phyloP scores from a whole-genome alignment of 1,284 basidiomycete genomes.

The Puccinia triticina region DNA sequence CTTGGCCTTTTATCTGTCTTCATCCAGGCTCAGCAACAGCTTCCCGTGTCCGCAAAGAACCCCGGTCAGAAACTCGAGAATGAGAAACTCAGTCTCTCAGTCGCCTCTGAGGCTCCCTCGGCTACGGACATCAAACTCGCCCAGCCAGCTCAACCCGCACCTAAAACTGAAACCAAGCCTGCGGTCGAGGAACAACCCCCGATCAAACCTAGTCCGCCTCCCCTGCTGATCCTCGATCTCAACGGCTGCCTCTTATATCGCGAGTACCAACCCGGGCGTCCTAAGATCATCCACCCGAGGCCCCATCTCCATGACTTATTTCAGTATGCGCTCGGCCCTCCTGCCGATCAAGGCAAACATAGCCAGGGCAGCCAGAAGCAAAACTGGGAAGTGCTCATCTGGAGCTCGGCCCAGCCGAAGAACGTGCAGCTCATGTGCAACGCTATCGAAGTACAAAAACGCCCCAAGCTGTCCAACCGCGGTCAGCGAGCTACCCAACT shows the following conservation, averaged over 20 bases:
- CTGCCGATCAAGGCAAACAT: not conserved
- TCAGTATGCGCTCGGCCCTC: constrained; percentile 16
- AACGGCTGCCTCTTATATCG: constrained; percentile 31
- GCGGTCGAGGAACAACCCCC: not conserved
- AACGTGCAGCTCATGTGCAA: constrained; percentile 69
- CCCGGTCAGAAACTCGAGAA: not conserved
- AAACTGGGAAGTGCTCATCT: constrained; percentile 75
- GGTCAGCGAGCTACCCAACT: not conserved
- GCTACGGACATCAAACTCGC: no score
- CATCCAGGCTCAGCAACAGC: not conserved
- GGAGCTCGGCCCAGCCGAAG: constrained; percentile 80
- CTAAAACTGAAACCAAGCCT: constrained; percentile 15
- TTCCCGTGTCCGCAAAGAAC: not conserved
- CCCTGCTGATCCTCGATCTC: constrained; percentile 40
- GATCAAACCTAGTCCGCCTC: constrained; percentile 19
- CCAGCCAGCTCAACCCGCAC: not conserved
- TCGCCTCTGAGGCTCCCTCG: constrained; percentile 9
- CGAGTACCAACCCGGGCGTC: not conserved
- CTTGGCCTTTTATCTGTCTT: not conserved
- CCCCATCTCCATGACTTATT: constrained; percentile 39
- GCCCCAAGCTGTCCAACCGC: not conserved
- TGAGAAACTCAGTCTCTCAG: constrained; percentile 22
- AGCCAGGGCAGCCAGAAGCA: not conserved
- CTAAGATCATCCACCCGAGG: constrained; percentile 14
- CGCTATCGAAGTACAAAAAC: constrained; percentile 12